Percentiles rank a stretch among this genome's conserved stretches.
Evolutionary conservation across 2,329 filamentous ascomycete species (phyloP).

Genomic region (Penicillium sp.): DNA sequence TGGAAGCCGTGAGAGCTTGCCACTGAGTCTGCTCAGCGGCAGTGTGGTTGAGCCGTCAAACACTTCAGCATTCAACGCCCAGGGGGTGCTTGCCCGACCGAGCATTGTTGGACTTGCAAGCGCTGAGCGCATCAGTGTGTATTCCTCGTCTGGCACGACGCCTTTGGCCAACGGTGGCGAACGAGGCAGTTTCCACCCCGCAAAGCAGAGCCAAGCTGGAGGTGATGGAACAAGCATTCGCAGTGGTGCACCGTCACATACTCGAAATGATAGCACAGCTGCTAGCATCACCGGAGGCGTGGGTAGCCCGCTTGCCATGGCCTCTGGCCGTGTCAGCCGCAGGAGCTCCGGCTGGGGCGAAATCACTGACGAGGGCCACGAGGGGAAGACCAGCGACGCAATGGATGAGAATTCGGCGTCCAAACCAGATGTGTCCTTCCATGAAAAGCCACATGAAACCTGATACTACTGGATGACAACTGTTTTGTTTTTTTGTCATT

Average conservation of each 20-base stretch:
- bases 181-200: conserved; percentile 79
- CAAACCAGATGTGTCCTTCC: conserved; percentile 26
- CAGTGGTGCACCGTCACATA: conserved; percentile 78
- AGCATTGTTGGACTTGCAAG: conserved; percentile 61
- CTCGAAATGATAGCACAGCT: conserved; percentile 79
- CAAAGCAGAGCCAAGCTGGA: conserved; percentile 53
- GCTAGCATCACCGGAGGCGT: conserved; percentile 70
- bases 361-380: conserved; percentile 46
- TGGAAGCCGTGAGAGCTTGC: conserved; percentile 67
- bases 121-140: conserved; percentile 70
- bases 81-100: conserved; percentile 53
- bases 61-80: conserved; percentile 47
- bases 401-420: conserved; percentile 44
- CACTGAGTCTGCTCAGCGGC: conserved; percentile 66
- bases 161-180: conserved; percentile 69
- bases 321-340: conserved; percentile 48
- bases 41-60: conserved; percentile 56
- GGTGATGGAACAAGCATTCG: conserved; percentile 78
- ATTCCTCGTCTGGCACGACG: conserved; percentile 73
- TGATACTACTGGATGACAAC: conserved; percentile 16
- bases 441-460: conserved; percentile 21
- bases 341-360: conserved; percentile 55
- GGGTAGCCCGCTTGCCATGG: conserved; percentile 64
- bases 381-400: conserved; percentile 34
- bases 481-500: neutral